A percentile compares a stretch with the other conserved stretches of the same genome.
Conservation (phyloP, 192 early-diverging fungal species). For the Entophlyctis luteolus region DNA sequence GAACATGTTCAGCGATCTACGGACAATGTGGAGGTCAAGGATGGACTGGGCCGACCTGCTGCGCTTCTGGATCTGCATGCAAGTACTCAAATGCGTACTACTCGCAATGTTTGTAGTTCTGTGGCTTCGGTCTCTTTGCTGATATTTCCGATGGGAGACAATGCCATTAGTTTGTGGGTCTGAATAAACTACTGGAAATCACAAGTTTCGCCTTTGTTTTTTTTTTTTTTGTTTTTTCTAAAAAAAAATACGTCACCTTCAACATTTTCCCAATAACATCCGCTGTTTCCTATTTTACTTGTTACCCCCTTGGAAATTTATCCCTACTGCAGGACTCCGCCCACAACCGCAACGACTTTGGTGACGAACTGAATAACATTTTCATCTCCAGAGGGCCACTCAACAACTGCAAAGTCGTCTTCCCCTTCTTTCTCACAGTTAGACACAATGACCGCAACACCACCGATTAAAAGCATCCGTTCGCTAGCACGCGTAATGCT, state of each 20-base stretch:
- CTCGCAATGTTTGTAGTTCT: constrained; percentile 7
- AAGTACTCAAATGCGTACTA: not conserved
- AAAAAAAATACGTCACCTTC: too few relatives aligned
- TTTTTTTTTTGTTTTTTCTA: too few relatives aligned
- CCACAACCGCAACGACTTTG: constrained; percentile 2
- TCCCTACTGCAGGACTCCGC: not conserved
- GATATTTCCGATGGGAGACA: too few relatives aligned
- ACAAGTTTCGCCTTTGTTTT: too few relatives aligned
- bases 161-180: too few relatives aligned
- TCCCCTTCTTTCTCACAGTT: not conserved
- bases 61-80: not conserved
- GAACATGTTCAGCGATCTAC: not conserved
- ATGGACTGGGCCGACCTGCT: constrained; percentile 16
- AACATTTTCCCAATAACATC: too few relatives aligned
- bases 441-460: not conserved
- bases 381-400: constrained; percentile 12
- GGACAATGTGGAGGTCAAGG: constrained; percentile 9
- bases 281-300: too few relatives aligned
- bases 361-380: not conserved
- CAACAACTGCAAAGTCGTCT: not conserved
- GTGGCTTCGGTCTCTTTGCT: too few relatives aligned
- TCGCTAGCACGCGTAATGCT: not conserved
- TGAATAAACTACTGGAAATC: too few relatives aligned
- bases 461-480: not conserved
- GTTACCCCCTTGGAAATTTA: not conserved